Base-by-base conservation (phyloP, 2,329 filamentous ascomycete genomes). In the Pseudohalonectria lignicola region DNA sequence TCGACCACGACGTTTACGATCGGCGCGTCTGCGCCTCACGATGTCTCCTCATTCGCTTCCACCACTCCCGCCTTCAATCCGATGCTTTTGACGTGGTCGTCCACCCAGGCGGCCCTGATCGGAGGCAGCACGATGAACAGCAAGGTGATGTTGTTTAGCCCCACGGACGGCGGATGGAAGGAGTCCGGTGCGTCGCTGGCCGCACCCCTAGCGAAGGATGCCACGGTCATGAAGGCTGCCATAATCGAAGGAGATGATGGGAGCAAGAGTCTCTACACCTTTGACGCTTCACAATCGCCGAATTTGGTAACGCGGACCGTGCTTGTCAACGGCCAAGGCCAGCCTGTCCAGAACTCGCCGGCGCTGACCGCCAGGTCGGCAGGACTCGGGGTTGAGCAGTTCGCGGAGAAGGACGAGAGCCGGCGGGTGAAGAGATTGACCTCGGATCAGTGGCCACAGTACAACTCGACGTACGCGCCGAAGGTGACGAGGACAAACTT, bases 1-100 rank as follows among this genome's bases (percentile, higher is more conserved):
- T 87, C 84, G 1, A 75, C 79, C 2, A 72, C 86, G 47, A 90
- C 86, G 0, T 94, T 88, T 50, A 69, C 81, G 15, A 77, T 95
- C 41, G 64, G 69, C 3, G 78, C 81, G 1, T 67, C 67, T 5
- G 61, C 71, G 23, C 84, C 86, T 0, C 84, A 82, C 53, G 55
- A 49, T 4, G 72, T 88, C 4, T 52, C 64, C 9, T 69, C 37
- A 5, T 77, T 68, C 51, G 63, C 67, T 37, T 74, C 77, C 8
- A 58, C 59, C 12, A 75, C 78, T 2, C 75, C 79, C 1, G 74
- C 83, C 0, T 62, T 75, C 20, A 69, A 73, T 19, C 88, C 90
- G 1, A 71, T 87, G 39, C 63, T 96, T 9, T 63, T 92, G 44
- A 69, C 70, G 8, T 94, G 82, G 82, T 80, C 81, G 34, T 69